Evolutionary conservation across 345 rosid genomes (phyloP), one percentile per base, ranked within the genome.

Genomic region (Populus nigra): DNA sequence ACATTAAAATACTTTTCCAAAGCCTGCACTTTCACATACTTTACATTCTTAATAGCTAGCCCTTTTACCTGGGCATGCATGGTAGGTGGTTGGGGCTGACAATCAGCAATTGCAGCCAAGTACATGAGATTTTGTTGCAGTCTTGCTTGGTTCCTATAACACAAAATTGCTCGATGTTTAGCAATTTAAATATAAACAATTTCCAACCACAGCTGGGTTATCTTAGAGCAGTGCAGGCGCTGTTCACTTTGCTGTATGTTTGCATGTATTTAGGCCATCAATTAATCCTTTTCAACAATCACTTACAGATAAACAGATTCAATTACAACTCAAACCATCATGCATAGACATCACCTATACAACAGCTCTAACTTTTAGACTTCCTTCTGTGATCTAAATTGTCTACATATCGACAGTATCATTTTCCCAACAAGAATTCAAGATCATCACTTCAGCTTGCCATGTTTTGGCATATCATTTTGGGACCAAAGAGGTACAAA

Each of bases 41-140:
- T 41, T 11, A 67, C 8, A 41, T n/a, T 69, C 10, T 3, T 17
- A 65, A 68, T 18, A 78, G 25, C 25, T 18, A 78, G 25, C 25
- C 49, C n/a, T 41, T 9, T 57, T 76, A 94, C 99, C 97, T 94
- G 99, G 79, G 92, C 22, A 85, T 96, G 99, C 89, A 91, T 63
- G 7, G 82, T 62, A 16, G 98, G 93, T 16, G 94, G 92, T 71
- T 90, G 99, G 73, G 99, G 99, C 82, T 96, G 99, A 86, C 97
- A 90, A 87, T 96, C 99, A 22, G 99, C 99, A 22, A 96, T 94
- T 27, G 99, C 99, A 80, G 98, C 99, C 72, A 96, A 84, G 89
- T 94, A 96, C 99, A 94, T 96, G 57, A 96, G 94, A 84, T 96
- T 96, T 31, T 94, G 84, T 88, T 96, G 99, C 57, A 96, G 92